Conservation (phyloP, 352 stramenopile genomes). For the Plasmopara viticola region DNA sequence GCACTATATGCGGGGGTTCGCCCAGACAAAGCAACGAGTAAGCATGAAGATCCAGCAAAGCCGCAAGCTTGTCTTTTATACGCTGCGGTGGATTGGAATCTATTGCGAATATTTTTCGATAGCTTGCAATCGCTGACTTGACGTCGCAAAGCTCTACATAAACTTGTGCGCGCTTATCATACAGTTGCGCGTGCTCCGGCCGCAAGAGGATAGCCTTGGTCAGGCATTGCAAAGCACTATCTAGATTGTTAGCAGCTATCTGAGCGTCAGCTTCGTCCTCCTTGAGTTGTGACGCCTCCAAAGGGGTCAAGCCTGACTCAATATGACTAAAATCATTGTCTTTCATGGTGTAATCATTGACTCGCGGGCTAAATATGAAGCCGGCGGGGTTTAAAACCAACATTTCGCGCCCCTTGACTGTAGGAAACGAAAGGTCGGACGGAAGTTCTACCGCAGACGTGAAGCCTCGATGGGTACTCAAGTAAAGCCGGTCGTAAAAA, state of each 20-base stretch:
- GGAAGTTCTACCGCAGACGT: constrained; percentile 1
- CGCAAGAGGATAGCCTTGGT: constrained; percentile 74
- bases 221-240: constrained; percentile 48
- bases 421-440: constrained; percentile 12
- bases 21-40: constrained; percentile 59
- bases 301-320: constrained; percentile 32
- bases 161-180: constrained; percentile 62
- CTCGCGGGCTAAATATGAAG: background rate
- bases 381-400: constrained; percentile 4
- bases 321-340: constrained; percentile 7
- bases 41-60: constrained; percentile 60
- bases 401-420: background rate
- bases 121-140: constrained; percentile 75
- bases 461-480: constrained; percentile 34
- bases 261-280: constrained; percentile 41
- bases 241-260: constrained; percentile 29
- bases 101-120: constrained; percentile 64
- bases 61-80: constrained; percentile 74
- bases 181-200: constrained; percentile 40
- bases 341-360: constrained; percentile 10
- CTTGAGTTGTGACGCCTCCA: constrained; percentile 40
- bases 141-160: constrained; percentile 73
- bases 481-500: constrained; percentile 85
- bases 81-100: constrained; percentile 47
- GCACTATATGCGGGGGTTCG: constrained; percentile 45